phyloP scores from a whole-genome alignment of 345 rosid species.

The Gossypium australe region DNA sequence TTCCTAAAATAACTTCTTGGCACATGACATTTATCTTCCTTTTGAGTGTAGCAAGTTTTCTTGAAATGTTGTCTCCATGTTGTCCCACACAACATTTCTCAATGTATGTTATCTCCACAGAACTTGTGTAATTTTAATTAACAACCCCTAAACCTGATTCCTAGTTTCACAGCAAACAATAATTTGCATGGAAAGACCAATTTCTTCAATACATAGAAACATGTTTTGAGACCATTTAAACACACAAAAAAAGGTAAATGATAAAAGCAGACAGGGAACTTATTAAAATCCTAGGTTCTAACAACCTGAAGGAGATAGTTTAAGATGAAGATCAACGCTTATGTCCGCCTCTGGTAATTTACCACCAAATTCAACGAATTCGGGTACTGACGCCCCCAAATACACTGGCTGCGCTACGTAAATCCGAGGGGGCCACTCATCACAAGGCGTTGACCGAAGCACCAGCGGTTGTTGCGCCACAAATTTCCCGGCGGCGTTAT shows the following conservation, averaged over 20 bases:
- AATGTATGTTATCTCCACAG: no score
- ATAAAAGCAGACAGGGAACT: background rate
- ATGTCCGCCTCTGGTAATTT: slow-evolving; percentile 21
- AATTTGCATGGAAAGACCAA: background rate
- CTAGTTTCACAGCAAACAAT: background rate
- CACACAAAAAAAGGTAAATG: background rate
- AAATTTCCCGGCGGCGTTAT: slow-evolving; percentile 7
- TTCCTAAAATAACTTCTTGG: no score
- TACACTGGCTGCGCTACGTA: slow-evolving; percentile 26
- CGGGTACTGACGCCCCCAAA: slow-evolving; percentile 11
- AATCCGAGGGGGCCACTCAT: slow-evolving; percentile 16
- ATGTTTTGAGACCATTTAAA: background rate
- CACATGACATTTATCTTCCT: no score
- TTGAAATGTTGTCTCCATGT: no score
- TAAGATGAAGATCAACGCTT: slow-evolving; percentile 43
- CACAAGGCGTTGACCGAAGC: slow-evolving; percentile 8
- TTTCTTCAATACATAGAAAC: background rate
- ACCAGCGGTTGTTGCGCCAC: slow-evolving; percentile 11
- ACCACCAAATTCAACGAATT: slow-evolving; percentile 19
- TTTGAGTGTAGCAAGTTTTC: no score
- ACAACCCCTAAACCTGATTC: no score
- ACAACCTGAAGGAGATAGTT: slow-evolving; percentile 35
- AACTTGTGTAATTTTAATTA: no score
- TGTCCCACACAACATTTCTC: no score
- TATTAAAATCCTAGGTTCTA: background rate